Evolutionary conservation across 176 grass and related monocot genomes (phyloP).

Genomic region (Oryza rufipogon): DNA sequence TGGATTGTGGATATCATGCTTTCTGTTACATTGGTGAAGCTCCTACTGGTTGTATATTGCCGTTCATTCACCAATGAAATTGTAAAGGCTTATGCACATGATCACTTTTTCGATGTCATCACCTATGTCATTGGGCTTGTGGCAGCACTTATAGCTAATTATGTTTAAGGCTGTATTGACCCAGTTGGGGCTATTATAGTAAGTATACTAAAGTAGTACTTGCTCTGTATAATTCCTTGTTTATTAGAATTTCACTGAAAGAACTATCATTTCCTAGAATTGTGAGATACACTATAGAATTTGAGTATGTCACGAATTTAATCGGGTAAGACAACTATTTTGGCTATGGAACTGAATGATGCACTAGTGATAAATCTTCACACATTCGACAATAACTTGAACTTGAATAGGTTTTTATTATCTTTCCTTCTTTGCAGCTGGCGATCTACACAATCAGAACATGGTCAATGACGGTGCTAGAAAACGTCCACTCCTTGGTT

Average conservation of each 20-base stretch:
- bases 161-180: constrained; percentile 61
- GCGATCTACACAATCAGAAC: constrained; percentile 77
- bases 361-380: background rate
- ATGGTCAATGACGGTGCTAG: constrained; percentile 74
- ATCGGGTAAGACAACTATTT: background rate
- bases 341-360: background rate
- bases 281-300: background rate
- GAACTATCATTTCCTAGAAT: background rate
- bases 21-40: constrained; percentile 70
- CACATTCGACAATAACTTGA: background rate
- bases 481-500: constrained; percentile 77
- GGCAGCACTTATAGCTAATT: constrained; percentile 62
- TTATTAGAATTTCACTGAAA: background rate
- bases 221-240: background rate
- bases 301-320: background rate
- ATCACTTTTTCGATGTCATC: constrained; percentile 79
- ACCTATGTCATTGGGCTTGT: constrained; percentile 70
- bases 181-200: constrained; percentile 70
- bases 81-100: constrained; percentile 74
- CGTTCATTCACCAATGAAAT: constrained; percentile 73
- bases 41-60: constrained; percentile 58
- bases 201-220: constrained; percentile 38
- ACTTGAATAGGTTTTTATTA: background rate
- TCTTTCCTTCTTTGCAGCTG: constrained; percentile 39
- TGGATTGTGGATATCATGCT: constrained; percentile 76